phyloP scores from a whole-genome alignment of 305 asterid genomes.

The Plantago coronopus region DNA sequence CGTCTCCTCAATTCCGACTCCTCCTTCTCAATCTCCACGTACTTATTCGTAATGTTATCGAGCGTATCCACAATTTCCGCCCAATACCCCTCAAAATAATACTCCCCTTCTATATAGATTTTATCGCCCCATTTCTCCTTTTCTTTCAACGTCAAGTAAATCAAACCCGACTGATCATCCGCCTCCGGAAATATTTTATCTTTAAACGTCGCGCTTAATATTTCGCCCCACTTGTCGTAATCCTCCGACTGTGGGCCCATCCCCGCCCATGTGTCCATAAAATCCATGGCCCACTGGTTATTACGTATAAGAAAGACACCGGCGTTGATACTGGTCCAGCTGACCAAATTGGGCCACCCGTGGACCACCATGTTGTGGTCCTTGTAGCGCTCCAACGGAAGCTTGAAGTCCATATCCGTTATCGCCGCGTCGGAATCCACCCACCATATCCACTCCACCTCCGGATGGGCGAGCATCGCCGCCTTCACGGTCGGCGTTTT shows the following conservation, averaged over 20 bases:
- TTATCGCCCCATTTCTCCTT: conserved; percentile 63
- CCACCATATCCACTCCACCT: conserved; percentile 99
- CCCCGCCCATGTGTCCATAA: conserved; percentile 68
- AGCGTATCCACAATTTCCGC: conserved; percentile 55
- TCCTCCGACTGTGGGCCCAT: conserved; percentile 88
- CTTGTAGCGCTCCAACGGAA: conserved; percentile 60
- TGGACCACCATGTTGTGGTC: conserved; percentile 65
- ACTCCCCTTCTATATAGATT: conserved; percentile 60
- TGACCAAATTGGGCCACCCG: conserved; percentile 69
- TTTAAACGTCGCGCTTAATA: conserved; percentile 36
- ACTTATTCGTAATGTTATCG: conserved; percentile 49
- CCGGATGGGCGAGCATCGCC: conserved; percentile 93
- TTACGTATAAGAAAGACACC: conserved; percentile 82
- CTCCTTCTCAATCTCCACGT: conserved; percentile 44
- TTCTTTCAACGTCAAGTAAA: conserved; percentile 52
- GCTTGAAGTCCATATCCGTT: conserved; percentile 85
- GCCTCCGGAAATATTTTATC: conserved; percentile 74
- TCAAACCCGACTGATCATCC: conserved; percentile 85
- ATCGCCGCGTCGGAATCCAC: conserved; percentile 93
- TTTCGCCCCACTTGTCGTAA: conserved; percentile 70
- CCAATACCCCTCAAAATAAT: conserved; percentile 94
- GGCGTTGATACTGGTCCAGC: conserved; percentile 96
- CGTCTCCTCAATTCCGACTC: conserved; percentile 47
- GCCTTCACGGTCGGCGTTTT: conserved; percentile 72
- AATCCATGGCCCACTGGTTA: conserved; percentile 87